phyloP scores from a whole-genome alignment of 116 monocot genomes.

The Zostera marina region DNA sequence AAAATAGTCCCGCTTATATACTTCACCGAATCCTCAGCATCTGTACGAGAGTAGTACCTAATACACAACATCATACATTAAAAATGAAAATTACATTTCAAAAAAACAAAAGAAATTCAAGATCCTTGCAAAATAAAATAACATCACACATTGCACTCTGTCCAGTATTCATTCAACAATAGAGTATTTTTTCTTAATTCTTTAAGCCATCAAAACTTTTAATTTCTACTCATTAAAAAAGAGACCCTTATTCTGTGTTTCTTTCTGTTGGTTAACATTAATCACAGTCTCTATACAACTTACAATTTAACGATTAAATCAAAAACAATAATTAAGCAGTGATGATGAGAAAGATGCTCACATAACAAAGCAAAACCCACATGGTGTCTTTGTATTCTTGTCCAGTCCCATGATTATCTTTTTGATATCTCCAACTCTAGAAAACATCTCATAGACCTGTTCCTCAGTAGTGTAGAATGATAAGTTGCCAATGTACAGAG shows the following conservation, averaged over 20 bases:
- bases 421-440: conserved; percentile 95
- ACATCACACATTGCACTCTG: too few relatives aligned
- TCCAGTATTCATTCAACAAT: too few relatives aligned
- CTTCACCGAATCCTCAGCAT: conserved; percentile 93
- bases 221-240: too few relatives aligned
- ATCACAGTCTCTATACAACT: background rate
- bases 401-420: conserved; percentile 97
- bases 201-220: too few relatives aligned
- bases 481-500: conserved; percentile 80
- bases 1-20: conserved; percentile 97
- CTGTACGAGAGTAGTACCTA: conserved; percentile 83
- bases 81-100: background rate
- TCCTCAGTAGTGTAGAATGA: conserved; percentile 99
- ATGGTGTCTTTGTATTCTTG: conserved; percentile 91
- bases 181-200: too few relatives aligned
- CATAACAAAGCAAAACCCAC: conserved; percentile 95
- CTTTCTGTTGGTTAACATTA: too few relatives aligned
- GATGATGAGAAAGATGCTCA: conserved; percentile 10
- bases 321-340: background rate
- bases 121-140: too few relatives aligned
- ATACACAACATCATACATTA: background rate
- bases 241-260: too few relatives aligned
- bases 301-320: background rate
- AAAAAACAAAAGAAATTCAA: background rate
- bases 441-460: conserved; percentile 94